Conservation (phyloP, 176 grass and related monocot species). For the Stipa capillata region DNA sequence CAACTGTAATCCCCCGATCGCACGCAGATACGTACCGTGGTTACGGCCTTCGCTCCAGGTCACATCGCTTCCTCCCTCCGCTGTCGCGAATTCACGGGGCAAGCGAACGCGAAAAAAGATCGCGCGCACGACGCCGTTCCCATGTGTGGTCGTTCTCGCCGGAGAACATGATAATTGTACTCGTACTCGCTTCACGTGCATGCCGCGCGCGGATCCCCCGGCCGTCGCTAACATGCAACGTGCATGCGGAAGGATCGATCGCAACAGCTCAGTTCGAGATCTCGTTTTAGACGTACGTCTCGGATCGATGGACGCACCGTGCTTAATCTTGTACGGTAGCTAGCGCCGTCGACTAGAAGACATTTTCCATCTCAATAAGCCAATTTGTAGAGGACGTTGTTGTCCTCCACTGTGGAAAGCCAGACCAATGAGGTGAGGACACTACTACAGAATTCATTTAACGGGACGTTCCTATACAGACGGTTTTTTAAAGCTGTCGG, state of each 20-base stretch:
- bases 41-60: neutral
- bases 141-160: conserved; percentile 6
- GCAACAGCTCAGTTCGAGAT: conserved; percentile 2
- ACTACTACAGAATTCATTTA: no score
- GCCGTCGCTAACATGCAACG: conserved; percentile 18
- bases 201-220: neutral
- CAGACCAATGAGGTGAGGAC: no score
- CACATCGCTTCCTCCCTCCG: neutral
- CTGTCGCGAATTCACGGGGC: conserved; percentile 14
- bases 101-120: neutral
- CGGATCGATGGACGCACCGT: neutral
- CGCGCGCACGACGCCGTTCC: neutral
- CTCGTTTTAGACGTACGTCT: no score
- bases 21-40: neutral
- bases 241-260: neutral
- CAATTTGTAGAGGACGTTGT: no score
- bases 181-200: conserved; percentile 2
- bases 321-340: neutral
- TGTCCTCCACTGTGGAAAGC: no score
- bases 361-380: no score
- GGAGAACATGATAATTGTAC: neutral
- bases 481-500: no score
- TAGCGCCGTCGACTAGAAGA: neutral
- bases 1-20: neutral
- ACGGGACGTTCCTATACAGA: no score